Conservation (phyloP, 345 rosid genomes). For the Eucalyptus leucophloia region DNA sequence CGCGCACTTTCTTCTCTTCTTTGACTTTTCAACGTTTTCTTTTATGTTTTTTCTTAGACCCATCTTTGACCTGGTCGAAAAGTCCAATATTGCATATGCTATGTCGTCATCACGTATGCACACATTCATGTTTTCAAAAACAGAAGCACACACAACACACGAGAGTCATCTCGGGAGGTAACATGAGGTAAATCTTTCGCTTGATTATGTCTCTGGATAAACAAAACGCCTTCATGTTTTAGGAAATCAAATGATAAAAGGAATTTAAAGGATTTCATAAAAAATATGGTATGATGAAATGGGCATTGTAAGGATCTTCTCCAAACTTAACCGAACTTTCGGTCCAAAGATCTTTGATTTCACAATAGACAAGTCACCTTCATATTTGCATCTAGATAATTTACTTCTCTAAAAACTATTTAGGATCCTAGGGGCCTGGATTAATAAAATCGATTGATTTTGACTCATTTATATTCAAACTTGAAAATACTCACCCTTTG, state of each 20-base stretch:
- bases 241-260: neutral
- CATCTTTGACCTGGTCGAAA: too few species aligned
- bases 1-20: too few species aligned
- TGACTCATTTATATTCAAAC: neutral
- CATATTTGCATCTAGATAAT: neutral
- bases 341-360: neutral
- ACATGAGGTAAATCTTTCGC: neutral
- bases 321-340: neutral
- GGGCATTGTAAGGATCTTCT: neutral
- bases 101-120: neutral
- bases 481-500: neutral
- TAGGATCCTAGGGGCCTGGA: neutral
- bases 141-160: neutral
- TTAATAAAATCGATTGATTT: neutral
- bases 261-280: neutral
- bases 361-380: neutral
- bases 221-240: neutral
- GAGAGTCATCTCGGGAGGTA: neutral
- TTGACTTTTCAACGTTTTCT: too few species aligned
- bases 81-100: neutral
- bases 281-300: neutral
- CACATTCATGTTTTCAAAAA: neutral
- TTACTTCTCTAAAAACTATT: neutral
- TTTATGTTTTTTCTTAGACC: too few species aligned
- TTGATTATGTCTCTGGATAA: neutral